Base-by-base conservation (phyloP, 768 basidiomycete species). In the Tephrocybe sp. region DNA sequence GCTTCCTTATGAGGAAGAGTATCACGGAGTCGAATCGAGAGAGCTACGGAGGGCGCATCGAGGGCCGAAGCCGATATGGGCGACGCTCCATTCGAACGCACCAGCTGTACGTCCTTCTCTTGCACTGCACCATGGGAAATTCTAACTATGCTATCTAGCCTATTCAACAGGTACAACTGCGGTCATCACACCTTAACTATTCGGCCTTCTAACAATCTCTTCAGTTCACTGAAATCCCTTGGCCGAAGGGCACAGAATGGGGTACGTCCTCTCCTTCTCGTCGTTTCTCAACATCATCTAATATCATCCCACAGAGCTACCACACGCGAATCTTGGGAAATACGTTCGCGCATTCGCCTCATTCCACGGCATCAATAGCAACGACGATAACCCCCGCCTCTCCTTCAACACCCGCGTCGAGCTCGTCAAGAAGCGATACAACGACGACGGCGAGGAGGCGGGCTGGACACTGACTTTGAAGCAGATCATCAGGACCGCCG, bases 361-460 rank as follows among this genome's bases (percentile, higher is more conserved):
- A 1, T 70, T 63, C 55, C 69, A 70, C 27, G 66, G 69, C 15
- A 50, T 76, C 18, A 75, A 76, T 56, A 68, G 63, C 50, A 69
- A 78, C 44, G 77, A 77, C 43, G 59, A 62, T 5, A 75, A 69
- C 45, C 63, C 66, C 0, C 59, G 68, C 18, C 49, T 69, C 2
- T 67, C 69, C 2, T 78, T 73, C 60, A 74, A 75, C 58, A 79
- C 78, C 0, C 73, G 77, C 9, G 76, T 80, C 6, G 77, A 80
- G 47, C 61, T 59, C 11, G 62, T 73, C 25, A 68, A 76, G 49
- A 79, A 79, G 49, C 56, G 64, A 0, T 43, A 59, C n/a, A 58
- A 68, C 47, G 57, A 44, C 9, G 28, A 54, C 21, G 67, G 68
- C 0, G 46, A 61, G 24, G 63, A 71, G 27, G 58, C 58, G 9